phyloP scores from a whole-genome alignment of 352 stramenopile genomes.

The Thraustotheca clavata region DNA sequence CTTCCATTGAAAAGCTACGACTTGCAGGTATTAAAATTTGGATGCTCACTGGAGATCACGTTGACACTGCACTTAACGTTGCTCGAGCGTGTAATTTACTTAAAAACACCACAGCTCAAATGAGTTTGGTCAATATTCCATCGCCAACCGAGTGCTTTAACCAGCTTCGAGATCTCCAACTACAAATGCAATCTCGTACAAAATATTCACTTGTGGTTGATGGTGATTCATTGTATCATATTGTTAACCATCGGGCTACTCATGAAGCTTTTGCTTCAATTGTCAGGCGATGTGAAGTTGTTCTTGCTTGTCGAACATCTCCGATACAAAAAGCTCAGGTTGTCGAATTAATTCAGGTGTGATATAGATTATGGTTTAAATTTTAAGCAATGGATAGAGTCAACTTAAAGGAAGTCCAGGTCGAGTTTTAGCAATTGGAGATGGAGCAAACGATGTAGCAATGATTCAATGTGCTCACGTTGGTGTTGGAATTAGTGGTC shows the following conservation, averaged over 20 bases:
- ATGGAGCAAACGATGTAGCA: slow-evolving; percentile 98
- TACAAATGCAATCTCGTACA: slow-evolving; percentile 30
- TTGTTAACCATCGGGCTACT: background rate
- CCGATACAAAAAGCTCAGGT: slow-evolving; percentile 78
- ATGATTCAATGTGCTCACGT: slow-evolving; percentile 98
- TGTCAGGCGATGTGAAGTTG: slow-evolving; percentile 14
- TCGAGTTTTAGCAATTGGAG: slow-evolving; percentile 93
- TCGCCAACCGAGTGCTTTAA: slow-evolving; percentile 25
- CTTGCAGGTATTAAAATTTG: slow-evolving; percentile 96
- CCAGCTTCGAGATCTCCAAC: slow-evolving; percentile 37
- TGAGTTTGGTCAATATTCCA: slow-evolving; percentile 34
- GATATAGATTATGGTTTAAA: slow-evolving; percentile 20
- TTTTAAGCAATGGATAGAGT: slow-evolving; percentile 25
- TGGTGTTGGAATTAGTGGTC: slow-evolving; percentile 95
- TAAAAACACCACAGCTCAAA: slow-evolving; percentile 44
- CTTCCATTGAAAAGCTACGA: slow-evolving; percentile 87
- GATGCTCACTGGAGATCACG: slow-evolving; percentile 97
- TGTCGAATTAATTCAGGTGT: slow-evolving; percentile 30
- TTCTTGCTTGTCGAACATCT: slow-evolving; percentile 79
- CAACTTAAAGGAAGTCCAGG: slow-evolving; percentile 36
- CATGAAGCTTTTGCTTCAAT: slow-evolving; percentile 25
- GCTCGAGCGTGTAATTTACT: slow-evolving; percentile 79
- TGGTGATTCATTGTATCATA: slow-evolving; percentile 31
- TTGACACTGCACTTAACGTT: slow-evolving; percentile 98
- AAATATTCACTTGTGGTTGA: slow-evolving; percentile 55